Conservation (phyloP, 73 alveolate species). For the Tetrahymena elliotti region DNA sequence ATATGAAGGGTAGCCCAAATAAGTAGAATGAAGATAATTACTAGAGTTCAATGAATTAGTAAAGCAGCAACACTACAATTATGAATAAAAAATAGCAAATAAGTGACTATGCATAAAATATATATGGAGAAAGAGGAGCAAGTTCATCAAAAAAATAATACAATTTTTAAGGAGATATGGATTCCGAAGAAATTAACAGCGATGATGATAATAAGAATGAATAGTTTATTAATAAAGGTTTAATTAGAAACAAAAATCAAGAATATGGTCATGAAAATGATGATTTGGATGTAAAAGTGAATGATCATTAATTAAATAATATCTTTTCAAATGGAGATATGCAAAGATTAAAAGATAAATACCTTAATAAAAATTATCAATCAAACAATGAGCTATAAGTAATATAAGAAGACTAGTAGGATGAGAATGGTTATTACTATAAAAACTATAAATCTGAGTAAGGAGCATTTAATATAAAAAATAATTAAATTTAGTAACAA, state of each 20-base stretch:
- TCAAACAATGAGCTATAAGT: background rate
- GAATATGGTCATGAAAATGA: background rate
- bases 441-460: background rate
- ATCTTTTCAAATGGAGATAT: background rate
- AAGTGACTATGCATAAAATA: background rate
- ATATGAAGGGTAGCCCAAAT: background rate
- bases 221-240: no score
- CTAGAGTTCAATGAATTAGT: background rate
- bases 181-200: background rate
- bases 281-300: background rate
- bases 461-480: background rate
- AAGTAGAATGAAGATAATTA: background rate
- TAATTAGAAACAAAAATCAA: background rate
- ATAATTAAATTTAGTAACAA: background rate
- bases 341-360: background rate
- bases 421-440: background rate
- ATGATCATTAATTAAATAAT: background rate
- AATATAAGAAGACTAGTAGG: background rate
- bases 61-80: background rate
- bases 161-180: background rate
- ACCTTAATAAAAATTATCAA: background rate
- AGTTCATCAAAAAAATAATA: background rate
- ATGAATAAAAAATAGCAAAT: background rate
- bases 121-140: background rate
- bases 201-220: background rate